A percentile compares a stretch with the other conserved stretches of the same genome.
Evolutionary conservation across 345 rosid species (phyloP).

Genomic region (Salix arbutifolia): DNA sequence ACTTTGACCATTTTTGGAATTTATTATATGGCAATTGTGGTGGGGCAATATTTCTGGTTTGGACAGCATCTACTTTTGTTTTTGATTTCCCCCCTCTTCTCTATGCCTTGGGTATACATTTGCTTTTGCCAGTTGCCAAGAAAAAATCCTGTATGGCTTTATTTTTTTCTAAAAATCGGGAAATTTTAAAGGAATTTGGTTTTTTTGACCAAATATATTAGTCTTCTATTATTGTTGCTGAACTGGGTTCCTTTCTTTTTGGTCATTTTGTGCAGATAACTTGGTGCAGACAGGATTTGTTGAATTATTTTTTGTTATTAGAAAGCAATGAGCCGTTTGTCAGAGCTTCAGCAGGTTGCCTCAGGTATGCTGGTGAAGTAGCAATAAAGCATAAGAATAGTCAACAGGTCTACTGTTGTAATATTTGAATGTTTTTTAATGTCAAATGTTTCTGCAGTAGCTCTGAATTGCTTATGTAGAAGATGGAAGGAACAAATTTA

Average conservation of each 20-base stretch:
- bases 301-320: constrained; percentile 41
- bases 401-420: neutral
- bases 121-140: neutral
- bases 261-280: constrained; percentile 10
- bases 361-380: constrained; percentile 42
- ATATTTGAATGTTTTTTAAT: neutral
- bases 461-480: neutral
- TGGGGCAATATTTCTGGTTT: neutral
- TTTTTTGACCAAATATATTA: neutral
- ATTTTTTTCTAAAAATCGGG: neutral
- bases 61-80: neutral
- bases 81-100: neutral
- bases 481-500: neutral
- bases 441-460: neutral
- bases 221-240: neutral
- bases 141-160: neutral
- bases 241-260: neutral
- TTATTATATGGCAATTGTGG: neutral
- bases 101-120: neutral
- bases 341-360: constrained; percentile 43
- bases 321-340: constrained; percentile 54
- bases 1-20: neutral
- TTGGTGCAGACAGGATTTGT: constrained; percentile 19
- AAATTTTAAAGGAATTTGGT: neutral
- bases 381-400: neutral